Evolutionary conservation across 371 early-diverging fungal genomes (phyloP), one percentile per base, ranked within the genome.

Genomic region (Catenaria anguillulae): DNA sequence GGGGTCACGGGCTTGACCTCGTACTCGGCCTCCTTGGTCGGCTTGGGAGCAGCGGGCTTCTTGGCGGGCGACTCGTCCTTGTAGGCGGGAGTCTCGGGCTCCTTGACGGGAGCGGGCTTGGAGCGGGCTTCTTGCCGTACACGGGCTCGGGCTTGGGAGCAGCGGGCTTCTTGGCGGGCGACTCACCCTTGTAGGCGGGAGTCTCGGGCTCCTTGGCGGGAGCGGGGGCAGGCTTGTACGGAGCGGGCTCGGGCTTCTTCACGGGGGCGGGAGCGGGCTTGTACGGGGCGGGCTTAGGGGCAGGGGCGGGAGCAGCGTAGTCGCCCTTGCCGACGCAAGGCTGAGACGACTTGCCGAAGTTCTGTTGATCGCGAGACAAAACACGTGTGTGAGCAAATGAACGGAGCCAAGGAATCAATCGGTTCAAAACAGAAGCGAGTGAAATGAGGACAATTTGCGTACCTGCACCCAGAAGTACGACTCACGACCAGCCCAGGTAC

Each of bases 401-500:
- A n/a, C n/a, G n/a, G n/a, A n/a, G n/a, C n/a, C n/a, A n/a, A n/a
- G n/a, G n/a, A n/a, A n/a, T n/a, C n/a, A n/a, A n/a, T n/a, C n/a
- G n/a, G n/a, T n/a, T n/a, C n/a, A n/a, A n/a, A n/a, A n/a, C n/a
- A n/a, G n/a, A n/a, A n/a, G n/a, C n/a, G n/a, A n/a, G n/a, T n/a
- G n/a, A n/a, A n/a, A n/a, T n/a, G n/a, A n/a, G n/a, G n/a, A n/a
- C n/a, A n/a, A n/a, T n/a, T n/a, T n/a, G n/a, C n/a, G n/a, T n/a
- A n/a, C n/a, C 52, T 50, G 52, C 29, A 31, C 31, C 52, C 52
- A 50, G 52, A 29, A 50, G 31, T 50, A 50, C 29, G 52, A 50
- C 29, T 26, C 12, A 10, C 29, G 12, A 23, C 52, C 52, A 13
- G 4, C 19, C 52, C 52, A 50, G 15, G 24, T 29, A 31, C 52